Percentiles rank a stretch among this genome's conserved stretches.
These are phyloP conservation scores for Helichrysum umbraculigerum DNA, from an alignment of 129 eudicot species.

Conservation along the genomic window DNA sequence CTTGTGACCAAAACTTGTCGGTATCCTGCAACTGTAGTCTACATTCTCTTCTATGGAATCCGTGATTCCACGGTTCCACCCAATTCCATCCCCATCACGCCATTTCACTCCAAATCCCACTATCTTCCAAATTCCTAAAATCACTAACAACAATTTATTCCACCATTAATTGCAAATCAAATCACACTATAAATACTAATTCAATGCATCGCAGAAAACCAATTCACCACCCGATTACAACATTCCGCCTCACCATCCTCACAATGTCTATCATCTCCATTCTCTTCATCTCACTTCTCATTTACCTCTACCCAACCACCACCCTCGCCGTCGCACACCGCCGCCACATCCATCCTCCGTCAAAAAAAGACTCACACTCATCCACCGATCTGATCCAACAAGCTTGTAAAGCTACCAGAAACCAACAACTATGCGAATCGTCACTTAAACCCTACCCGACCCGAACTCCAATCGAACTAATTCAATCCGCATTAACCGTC, in stretches of 20 bases:
- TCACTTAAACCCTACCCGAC: slow-evolving; percentile 33
- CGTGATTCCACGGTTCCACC: slow-evolving; percentile 29
- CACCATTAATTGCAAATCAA: slow-evolving; percentile 13
- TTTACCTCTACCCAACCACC: slow-evolving; percentile 34
- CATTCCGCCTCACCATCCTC: slow-evolving; percentile 14
- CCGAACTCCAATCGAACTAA: slow-evolving; percentile 32
- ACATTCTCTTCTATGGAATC: slow-evolving; percentile 2
- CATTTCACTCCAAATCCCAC: slow-evolving; percentile 16
- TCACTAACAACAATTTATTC: not conserved
- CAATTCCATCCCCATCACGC: not conserved
- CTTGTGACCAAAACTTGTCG: not conserved
- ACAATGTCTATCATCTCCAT: slow-evolving; percentile 47
- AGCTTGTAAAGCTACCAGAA: slow-evolving; percentile 69
- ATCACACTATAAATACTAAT: slow-evolving; percentile 4
- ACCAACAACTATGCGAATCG: slow-evolving; percentile 42
- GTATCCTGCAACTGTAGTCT: not conserved
- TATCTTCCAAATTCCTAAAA: slow-evolving; percentile 21
- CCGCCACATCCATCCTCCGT: slow-evolving; percentile 25
- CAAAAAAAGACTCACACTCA: slow-evolving; percentile 10
- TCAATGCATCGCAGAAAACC: slow-evolving; percentile 38
- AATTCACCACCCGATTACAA: slow-evolving; percentile 27
- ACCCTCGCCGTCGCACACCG: slow-evolving; percentile 35
- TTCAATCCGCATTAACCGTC: slow-evolving; percentile 51
- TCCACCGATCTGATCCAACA: slow-evolving; percentile 32
- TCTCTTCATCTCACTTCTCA: slow-evolving; percentile 49